phyloP scores from a whole-genome alignment of 495 filamentous ascomycete genomes.

The Penicillium paradoxum region DNA sequence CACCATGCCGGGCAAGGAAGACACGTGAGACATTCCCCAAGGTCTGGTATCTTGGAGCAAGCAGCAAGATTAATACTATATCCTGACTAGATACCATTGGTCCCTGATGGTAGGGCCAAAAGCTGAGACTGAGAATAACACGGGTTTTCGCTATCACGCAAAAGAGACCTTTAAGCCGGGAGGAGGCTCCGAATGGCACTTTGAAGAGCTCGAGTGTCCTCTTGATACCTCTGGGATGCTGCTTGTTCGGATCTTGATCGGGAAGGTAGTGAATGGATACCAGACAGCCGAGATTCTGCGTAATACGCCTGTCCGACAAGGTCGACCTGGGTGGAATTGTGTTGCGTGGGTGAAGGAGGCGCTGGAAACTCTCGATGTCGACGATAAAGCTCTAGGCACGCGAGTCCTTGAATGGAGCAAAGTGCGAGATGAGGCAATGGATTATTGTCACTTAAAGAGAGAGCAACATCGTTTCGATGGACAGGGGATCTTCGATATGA shows the following conservation, averaged over 20 bases:
- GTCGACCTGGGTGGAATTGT: conserved; percentile 36
- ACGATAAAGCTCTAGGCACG: conserved; percentile 34
- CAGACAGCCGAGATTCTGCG: conserved; percentile 27
- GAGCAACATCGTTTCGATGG: conserved; percentile 34
- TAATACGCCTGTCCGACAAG: conserved; percentile 28
- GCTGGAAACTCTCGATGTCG: conserved; percentile 22
- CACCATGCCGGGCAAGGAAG: conserved; percentile 28
- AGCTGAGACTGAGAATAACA: conserved; percentile 11
- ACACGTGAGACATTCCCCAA: conserved; percentile 12
- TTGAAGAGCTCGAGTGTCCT: conserved; percentile 22
- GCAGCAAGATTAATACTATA: neutral
- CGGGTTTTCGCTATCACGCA: conserved; percentile 29
- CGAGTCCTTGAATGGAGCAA: conserved; percentile 29
- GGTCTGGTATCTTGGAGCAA: neutral
- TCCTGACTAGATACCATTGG: conserved; percentile 28
- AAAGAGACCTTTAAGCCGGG: conserved; percentile 14
- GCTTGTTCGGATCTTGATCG: conserved; percentile 43
- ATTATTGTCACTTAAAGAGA: conserved; percentile 34
- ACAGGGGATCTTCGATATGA: conserved; percentile 20
- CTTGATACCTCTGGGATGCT: conserved; percentile 26
- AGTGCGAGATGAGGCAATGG: conserved; percentile 27
- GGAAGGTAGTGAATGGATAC: conserved; percentile 34
- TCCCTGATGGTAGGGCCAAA: conserved; percentile 39
- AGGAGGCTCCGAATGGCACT: conserved; percentile 27
- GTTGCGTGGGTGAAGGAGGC: conserved; percentile 40